Conservation (phyloP, 768 basidiomycete genomes). For the Leccinum aurantiacum region DNA sequence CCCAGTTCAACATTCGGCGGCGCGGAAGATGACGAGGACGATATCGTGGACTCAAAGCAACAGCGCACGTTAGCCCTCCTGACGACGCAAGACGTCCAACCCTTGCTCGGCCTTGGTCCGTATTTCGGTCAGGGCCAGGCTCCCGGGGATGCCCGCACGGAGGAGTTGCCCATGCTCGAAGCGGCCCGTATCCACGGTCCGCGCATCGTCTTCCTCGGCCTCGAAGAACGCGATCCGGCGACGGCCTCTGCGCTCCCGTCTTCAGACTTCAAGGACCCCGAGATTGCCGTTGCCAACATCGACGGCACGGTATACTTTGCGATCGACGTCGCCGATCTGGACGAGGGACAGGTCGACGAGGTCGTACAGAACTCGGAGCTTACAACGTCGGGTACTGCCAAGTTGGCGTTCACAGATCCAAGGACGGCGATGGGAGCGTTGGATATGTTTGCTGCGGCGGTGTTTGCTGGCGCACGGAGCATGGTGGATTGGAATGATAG, state of each 20-base stretch:
- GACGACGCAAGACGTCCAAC: constrained; percentile 57
- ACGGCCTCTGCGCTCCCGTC: constrained; percentile 58
- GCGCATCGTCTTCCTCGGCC: constrained; percentile 76
- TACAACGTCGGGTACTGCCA: constrained; percentile 37
- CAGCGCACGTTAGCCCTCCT: constrained; percentile 49
- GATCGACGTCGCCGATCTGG: constrained; percentile 64
- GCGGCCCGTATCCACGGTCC: constrained; percentile 59
- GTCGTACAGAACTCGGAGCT: constrained; percentile 40
- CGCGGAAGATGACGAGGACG: too few relatives aligned
- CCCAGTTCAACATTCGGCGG: too few relatives aligned
- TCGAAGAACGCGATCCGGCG: constrained; percentile 56
- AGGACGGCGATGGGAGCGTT: constrained; percentile 55
- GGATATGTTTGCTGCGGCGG: constrained; percentile 62
- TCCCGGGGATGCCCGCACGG: constrained; percentile 31
- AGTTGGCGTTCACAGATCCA: constrained; percentile 64
- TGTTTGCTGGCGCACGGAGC: constrained; percentile 77
- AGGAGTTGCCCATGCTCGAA: constrained; percentile 41
- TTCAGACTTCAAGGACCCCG: constrained; percentile 60
- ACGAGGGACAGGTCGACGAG: constrained; percentile 42
- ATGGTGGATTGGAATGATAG: constrained; percentile 92
- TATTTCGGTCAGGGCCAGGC: constrained; percentile 70
- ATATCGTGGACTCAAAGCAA: too few relatives aligned
- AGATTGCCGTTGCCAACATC: constrained; percentile 54
- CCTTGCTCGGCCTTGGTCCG: constrained; percentile 65
- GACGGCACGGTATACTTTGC: constrained; percentile 87